Base-by-base conservation (phyloP, 2,329 filamentous ascomycete species). In the Nakataea oryzae region DNA sequence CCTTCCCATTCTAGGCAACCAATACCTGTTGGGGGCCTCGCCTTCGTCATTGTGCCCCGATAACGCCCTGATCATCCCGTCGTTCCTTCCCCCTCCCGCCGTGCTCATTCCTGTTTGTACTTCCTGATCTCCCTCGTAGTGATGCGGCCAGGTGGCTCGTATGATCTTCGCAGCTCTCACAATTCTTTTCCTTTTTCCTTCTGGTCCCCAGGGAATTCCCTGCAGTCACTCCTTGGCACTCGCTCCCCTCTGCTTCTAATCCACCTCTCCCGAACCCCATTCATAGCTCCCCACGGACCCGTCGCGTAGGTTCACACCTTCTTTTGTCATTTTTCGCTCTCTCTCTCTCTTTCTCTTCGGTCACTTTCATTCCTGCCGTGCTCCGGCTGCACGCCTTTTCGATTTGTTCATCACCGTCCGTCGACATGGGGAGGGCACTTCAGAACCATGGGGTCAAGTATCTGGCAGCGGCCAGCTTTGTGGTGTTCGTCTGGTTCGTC, bases 401-500 rank as follows among this genome's bases (percentile, higher is more conserved):
- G n/a, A n/a, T n/a, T n/a, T n/a, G n/a, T n/a, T n/a, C 41, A 50
- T n/a, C 21, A 50, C 17, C 21, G 3, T 11, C 41, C n/a, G 7
- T 28, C 41, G 21, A 28, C 47, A 60, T 60, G 59, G 56, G 56
- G 14, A 54, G 29, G 50, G 27, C 50, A 28, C 24, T 54, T 21
- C 13, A 32, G 21, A 61, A 58, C 34, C 60, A 61, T 28, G 26
- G 34, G 3, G 34, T 58, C 41, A 61, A 61, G 27, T 61, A 58
- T 34, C 34, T 61, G 24, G 55, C 54, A 17, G 32, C 32, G 30
- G 60, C 60, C 32, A 61, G 28, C 55, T 58, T 61, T 21, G 30
- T 61, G 8, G 60, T 61, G 30, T 61, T 61, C 27, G 6, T 61
- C 29, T 61, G 60, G 60, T 61, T 61, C 60, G 41, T 58, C 26